These are phyloP conservation scores for Symbiodinium pilosum DNA, from an alignment of 73 alveolate species.

Conservation along the genomic window DNA sequence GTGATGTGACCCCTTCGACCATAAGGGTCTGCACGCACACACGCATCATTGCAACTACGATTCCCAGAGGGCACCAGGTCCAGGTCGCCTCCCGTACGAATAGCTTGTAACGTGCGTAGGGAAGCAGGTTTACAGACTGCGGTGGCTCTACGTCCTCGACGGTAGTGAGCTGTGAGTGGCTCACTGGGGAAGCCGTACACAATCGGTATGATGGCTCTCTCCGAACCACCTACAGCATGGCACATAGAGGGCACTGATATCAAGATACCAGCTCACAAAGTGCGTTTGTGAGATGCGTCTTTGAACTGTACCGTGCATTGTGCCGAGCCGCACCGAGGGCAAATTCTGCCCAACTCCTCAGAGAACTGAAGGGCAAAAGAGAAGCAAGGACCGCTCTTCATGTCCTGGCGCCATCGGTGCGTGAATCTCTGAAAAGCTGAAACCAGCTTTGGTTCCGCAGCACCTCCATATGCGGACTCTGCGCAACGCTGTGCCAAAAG, in stretches of 20 bases:
- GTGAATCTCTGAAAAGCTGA: constrained; percentile 28
- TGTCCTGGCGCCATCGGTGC: constrained; percentile 77
- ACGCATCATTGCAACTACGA: no score
- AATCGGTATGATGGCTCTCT: constrained; percentile 34
- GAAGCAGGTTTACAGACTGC: no score
- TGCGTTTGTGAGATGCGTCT: background rate
- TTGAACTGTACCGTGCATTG: background rate
- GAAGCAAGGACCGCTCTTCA: no score
- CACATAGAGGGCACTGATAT: no score
- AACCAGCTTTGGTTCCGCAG: background rate
- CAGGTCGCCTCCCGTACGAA: no score
- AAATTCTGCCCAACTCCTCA: constrained; percentile 20
- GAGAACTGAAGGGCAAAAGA: background rate
- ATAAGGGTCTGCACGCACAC: no score
- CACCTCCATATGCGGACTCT: background rate
- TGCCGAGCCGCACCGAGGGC: constrained; percentile 62
- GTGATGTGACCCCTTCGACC: no score
- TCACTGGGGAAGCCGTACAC: constrained; percentile 91
- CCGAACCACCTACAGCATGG: constrained; percentile 11
- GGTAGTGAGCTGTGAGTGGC: constrained; percentile 56
- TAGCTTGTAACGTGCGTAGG: no score
- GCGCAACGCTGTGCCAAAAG: no score
- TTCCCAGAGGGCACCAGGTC: no score
- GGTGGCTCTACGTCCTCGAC: background rate
- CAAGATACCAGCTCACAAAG: background rate